Conservation (phyloP, 768 basidiomycete genomes). For the Candolleomyces aberdarensis region DNA sequence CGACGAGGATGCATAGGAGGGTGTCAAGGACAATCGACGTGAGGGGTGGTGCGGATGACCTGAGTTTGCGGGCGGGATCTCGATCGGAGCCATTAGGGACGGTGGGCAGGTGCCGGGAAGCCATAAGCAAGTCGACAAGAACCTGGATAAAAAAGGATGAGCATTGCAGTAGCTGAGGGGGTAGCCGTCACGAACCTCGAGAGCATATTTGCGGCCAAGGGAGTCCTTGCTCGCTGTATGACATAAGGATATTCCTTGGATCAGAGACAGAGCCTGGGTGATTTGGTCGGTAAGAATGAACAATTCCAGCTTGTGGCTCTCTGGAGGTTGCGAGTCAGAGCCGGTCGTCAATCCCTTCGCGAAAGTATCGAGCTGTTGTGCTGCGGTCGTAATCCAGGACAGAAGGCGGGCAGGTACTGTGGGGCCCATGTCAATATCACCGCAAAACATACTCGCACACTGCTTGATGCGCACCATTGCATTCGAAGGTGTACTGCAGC, state of each 20-base stretch:
- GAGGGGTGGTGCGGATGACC: slow-evolving; percentile 39
- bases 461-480: slow-evolving; percentile 57
- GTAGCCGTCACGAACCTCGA: slow-evolving; percentile 51
- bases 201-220: slow-evolving; percentile 61
- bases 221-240: slow-evolving; percentile 67
- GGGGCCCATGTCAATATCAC: not conserved
- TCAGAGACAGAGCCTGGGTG: slow-evolving; percentile 56
- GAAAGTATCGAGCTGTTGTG: slow-evolving; percentile 49
- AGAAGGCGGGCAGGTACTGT: slow-evolving; percentile 68
- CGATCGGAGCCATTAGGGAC: slow-evolving; percentile 24
- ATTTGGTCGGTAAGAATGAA: slow-evolving; percentile 49
- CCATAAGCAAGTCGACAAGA: slow-evolving; percentile 66
- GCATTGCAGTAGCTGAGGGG: not conserved
- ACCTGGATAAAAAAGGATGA: slow-evolving; percentile 40
- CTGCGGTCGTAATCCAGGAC: slow-evolving; percentile 55
- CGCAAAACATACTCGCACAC: not conserved
- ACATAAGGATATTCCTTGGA: slow-evolving; percentile 75
- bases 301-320: slow-evolving; percentile 46
- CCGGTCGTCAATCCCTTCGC: slow-evolving; percentile 44
- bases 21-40: slow-evolving; percentile 80
- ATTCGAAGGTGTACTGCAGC: slow-evolving; percentile 79
- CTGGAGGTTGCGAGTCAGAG: slow-evolving; percentile 17
- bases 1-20: slow-evolving; percentile 84
- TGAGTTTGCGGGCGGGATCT: slow-evolving; percentile 16
- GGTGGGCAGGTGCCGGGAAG: slow-evolving; percentile 59